Percentiles rank a stretch among this genome's conserved stretches.
Evolutionary conservation across 2,329 filamentous ascomycete species (phyloP).

Genomic region (Metarhizium anisopliae): DNA sequence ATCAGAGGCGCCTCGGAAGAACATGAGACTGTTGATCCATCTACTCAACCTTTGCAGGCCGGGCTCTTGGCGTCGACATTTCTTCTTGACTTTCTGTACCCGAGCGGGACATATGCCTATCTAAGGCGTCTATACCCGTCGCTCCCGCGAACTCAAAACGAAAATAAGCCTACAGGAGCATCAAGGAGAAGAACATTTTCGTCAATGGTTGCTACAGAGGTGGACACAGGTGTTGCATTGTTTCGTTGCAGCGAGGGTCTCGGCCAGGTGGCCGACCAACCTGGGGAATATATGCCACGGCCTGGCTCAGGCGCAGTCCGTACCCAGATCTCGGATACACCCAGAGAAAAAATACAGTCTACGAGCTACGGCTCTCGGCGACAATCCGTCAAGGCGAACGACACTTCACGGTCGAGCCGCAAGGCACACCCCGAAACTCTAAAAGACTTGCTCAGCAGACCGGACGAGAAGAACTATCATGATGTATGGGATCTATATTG

Average conservation of each 20-base stretch:
- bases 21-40: conserved; percentile 9
- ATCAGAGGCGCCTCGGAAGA: conserved; percentile 15
- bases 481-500: conserved; percentile 35
- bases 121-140: conserved; percentile 29
- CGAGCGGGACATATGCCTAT: conserved; percentile 32
- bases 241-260: not conserved
- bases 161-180: conserved; percentile 4
- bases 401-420: not conserved
- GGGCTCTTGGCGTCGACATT: conserved; percentile 37
- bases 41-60: conserved; percentile 14
- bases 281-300: not conserved
- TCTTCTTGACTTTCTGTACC: conserved; percentile 49
- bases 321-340: not conserved
- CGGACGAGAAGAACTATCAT: conserved; percentile 23
- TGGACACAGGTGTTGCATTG: not conserved
- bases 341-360: not conserved
- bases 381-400: not conserved
- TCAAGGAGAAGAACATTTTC: conserved; percentile 18
- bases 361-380: not conserved
- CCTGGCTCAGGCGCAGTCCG: not conserved
- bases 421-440: conserved; percentile 4
- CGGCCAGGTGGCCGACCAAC: not conserved
- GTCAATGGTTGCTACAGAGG: conserved; percentile 8
- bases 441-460: conserved; percentile 15
- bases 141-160: conserved; percentile 15